phyloP scores from a whole-genome alignment of 2,329 filamentous ascomycete species.

The Pseudogymnoascus sp. region DNA sequence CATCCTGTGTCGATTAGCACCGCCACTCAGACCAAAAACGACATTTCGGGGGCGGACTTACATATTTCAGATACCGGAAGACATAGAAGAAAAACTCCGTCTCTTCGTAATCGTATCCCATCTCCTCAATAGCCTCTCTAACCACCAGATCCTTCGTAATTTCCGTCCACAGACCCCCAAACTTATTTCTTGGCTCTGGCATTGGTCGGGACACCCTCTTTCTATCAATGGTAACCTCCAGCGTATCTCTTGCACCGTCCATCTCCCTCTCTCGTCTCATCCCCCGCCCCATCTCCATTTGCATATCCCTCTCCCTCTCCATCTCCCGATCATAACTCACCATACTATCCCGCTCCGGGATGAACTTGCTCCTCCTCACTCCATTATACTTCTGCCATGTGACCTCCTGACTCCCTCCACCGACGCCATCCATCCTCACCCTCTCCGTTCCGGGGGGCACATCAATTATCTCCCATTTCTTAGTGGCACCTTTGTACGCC shows the following conservation, averaged over 20 bases:
- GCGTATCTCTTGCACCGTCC: constrained; percentile 1
- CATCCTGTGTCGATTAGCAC: constrained; percentile 54
- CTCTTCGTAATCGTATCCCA: constrained; percentile 86
- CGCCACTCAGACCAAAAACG: background rate
- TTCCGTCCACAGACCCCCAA: constrained; percentile 83
- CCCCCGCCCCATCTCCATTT: constrained; percentile 10
- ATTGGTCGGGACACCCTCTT: background rate
- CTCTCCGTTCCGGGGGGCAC: constrained; percentile 76
- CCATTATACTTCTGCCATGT: constrained; percentile 75
- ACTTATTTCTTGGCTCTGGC: constrained; percentile 31
- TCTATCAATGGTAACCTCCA: background rate
- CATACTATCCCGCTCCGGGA: constrained; percentile 43
- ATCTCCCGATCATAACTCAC: background rate
- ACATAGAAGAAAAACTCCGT: constrained; percentile 86
- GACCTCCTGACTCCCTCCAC: constrained; percentile 67
- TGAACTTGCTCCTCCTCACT: constrained; percentile 64
- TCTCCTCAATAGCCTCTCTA: constrained; percentile 75
- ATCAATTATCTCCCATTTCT: constrained; percentile 74
- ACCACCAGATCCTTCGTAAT: constrained; percentile 88
- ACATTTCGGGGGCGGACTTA: constrained; percentile 39
- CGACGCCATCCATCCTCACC: constrained; percentile 72
- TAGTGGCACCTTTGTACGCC: constrained; percentile 64
- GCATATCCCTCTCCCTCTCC: constrained; percentile 11
- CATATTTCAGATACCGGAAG: constrained; percentile 81
- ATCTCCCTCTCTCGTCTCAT: background rate